Evolutionary conservation across 208 protist species (phyloP).

Genomic region (Angomonas deanei): DNA sequence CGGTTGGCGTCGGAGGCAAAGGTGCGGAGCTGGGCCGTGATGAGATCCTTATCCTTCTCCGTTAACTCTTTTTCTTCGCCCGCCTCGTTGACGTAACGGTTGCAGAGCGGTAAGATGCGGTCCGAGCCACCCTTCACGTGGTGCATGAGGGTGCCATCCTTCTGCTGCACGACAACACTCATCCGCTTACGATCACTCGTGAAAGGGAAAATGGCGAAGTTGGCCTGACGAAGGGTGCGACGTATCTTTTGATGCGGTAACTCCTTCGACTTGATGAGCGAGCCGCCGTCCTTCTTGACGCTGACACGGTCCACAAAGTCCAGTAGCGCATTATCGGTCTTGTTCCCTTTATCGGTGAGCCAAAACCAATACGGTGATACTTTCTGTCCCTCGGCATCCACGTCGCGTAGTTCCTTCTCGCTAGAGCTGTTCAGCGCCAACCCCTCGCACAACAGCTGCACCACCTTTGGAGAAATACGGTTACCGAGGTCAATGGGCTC

Average conservation of each 20-base stretch:
- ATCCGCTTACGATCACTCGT: slow-evolving; percentile 87
- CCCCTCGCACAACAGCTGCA: slow-evolving; percentile 6
- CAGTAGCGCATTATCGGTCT: slow-evolving; percentile 83
- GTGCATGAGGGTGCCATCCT: slow-evolving; percentile 41
- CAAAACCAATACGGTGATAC: slow-evolving; percentile 53
- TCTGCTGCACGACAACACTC: slow-evolving; percentile 52
- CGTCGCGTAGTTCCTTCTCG: slow-evolving; percentile 47
- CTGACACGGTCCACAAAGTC: slow-evolving; percentile 63
- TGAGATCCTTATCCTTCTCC: slow-evolving; percentile 27
- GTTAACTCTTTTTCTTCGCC: slow-evolving; percentile 38
- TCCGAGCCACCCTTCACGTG: slow-evolving; percentile 92
- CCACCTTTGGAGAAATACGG: slow-evolving; percentile 5
- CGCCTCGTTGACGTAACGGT: slow-evolving; percentile 43
- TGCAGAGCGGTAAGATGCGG: slow-evolving; percentile 75
- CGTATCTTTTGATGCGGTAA: slow-evolving; percentile 58
- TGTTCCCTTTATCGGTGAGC: slow-evolving; percentile 72
- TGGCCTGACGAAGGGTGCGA: slow-evolving; percentile 22
- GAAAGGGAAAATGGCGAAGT: slow-evolving; percentile 78
- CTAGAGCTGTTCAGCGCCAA: slow-evolving; percentile 76
- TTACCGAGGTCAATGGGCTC: slow-evolving; percentile 20
- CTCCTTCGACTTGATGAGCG: slow-evolving; percentile 6
- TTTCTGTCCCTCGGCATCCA: slow-evolving; percentile 26
- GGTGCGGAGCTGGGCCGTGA: slow-evolving; percentile 36
- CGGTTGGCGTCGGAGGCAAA: slow-evolving; percentile 62
- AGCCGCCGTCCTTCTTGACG: slow-evolving; percentile 11